A percentile compares a stretch with the other conserved stretches of the same genome.
phyloP scores from a whole-genome alignment of 441 rosid species.

The Theobroma grandiflorum region DNA sequence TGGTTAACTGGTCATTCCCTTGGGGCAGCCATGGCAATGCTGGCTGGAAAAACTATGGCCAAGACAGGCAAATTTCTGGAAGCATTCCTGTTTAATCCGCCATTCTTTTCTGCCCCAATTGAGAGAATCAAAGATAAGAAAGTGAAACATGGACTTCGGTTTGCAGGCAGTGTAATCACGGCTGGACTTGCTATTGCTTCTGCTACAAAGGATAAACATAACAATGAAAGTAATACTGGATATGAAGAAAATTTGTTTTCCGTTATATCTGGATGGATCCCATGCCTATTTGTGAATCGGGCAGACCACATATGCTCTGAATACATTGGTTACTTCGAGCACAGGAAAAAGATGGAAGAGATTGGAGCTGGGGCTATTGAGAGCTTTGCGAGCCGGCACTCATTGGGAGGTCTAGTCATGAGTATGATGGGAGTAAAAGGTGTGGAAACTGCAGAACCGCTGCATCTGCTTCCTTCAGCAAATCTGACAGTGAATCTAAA shows the following conservation, averaged over 20 bases:
- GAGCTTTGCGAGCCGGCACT: slow-evolving; percentile 62
- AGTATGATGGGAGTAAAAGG: slow-evolving; percentile 61
- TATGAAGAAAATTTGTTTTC: slow-evolving; percentile 58
- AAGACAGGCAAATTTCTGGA: slow-evolving; percentile 56
- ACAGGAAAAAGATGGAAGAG: slow-evolving; percentile 80
- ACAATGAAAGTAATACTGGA: slow-evolving; percentile 40
- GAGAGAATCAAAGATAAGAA: slow-evolving; percentile 68
- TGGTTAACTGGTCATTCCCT: slow-evolving; percentile 95
- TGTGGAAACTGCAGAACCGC: slow-evolving; percentile 66
- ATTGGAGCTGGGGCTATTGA: slow-evolving; percentile 71
- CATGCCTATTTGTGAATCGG: slow-evolving; percentile 61
- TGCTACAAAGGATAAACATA: slow-evolving; percentile 53
- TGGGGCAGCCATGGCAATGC: slow-evolving; percentile 87
- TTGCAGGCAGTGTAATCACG: slow-evolving; percentile 72
- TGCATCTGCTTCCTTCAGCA: slow-evolving; percentile 82
- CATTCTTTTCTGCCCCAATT: slow-evolving; percentile 74
- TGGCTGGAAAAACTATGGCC: slow-evolving; percentile 80
- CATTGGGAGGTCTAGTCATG: slow-evolving; percentile 64
- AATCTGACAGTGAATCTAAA: slow-evolving; percentile 53
- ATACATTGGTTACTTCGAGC: slow-evolving; percentile 85
- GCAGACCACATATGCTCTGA: slow-evolving; percentile 69
- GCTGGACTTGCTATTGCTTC: slow-evolving; percentile 68
- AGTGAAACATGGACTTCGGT: slow-evolving; percentile 67
- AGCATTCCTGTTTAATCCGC: slow-evolving; percentile 80
- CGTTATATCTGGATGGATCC: slow-evolving; percentile 69